A percentile compares a stretch with the other conserved stretches of the same genome.
phyloP scores from a whole-genome alignment of 108 stramenopile genomes.

The Skeletonema grethae region DNA sequence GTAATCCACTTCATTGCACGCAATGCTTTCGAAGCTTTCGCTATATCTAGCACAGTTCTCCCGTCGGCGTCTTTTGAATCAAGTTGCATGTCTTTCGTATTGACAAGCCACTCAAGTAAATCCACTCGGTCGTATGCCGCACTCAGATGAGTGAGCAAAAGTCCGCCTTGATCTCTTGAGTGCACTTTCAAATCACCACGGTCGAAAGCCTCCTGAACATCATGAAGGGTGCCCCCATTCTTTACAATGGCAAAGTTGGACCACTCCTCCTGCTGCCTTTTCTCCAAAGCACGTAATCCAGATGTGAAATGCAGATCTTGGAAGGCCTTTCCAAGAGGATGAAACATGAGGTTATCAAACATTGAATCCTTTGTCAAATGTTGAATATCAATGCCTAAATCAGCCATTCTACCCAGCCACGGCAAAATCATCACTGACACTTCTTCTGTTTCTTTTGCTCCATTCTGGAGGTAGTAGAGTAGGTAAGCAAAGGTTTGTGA shows the following conservation, averaged over 20 bases:
- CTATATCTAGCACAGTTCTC: conserved; percentile 4
- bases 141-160: conserved; percentile 1
- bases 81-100: neutral
- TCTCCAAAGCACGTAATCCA: neutral
- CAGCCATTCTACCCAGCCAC: neutral
- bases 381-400: neutral
- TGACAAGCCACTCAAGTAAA: conserved; percentile 13
- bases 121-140: conserved; percentile 20
- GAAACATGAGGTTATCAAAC: neutral
- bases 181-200: neutral
- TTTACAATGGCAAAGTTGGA: conserved; percentile 17
- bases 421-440: neutral
- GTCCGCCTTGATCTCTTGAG: conserved; percentile 9
- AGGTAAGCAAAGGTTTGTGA: no score
- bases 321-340: neutral
- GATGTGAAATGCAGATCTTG: neutral
- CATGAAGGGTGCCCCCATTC: neutral
- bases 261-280: conserved; percentile 2
- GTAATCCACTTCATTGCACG: neutral
- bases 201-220: neutral
- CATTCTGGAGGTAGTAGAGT: no score
- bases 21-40: conserved; percentile 5
- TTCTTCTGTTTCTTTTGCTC: no score
- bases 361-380: neutral
- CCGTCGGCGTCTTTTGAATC: neutral